A percentile compares a stretch with the other conserved stretches of the same genome.
Conservation (phyloP, 2,329 filamentous ascomycete genomes). For the Dactylellina drechsleri region DNA sequence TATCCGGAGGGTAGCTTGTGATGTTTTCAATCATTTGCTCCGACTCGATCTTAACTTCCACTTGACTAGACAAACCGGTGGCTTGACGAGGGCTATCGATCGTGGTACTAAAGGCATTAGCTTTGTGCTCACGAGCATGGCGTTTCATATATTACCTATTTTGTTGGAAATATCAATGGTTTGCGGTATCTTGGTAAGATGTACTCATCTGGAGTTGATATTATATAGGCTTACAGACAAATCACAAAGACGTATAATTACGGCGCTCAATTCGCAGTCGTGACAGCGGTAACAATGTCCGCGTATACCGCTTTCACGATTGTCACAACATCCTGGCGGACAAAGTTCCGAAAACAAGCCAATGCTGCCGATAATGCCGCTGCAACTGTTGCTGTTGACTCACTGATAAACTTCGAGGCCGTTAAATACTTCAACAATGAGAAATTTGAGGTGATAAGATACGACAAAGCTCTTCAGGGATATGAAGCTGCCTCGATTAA, state of each 20-base stretch:
- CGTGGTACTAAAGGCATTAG: conserved; percentile 98
- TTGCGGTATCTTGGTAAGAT: conserved; percentile 80
- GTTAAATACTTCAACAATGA: conserved; percentile 99
- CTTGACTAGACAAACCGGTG: conserved; percentile 91
- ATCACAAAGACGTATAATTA: conserved; percentile 82
- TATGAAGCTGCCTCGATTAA: conserved; percentile 98
- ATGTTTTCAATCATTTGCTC: conserved; percentile 90
- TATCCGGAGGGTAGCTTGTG: conserved; percentile 87
- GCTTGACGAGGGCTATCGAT: conserved; percentile 91
- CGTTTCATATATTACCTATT: conserved; percentile 95
- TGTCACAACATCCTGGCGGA: conserved; percentile 94
- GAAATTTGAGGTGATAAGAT: conserved; percentile 88
- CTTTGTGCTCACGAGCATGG: conserved; percentile 96
- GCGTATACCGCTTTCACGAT: conserved; percentile 98
- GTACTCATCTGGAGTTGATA: neutral
- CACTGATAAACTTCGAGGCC: conserved; percentile 97
- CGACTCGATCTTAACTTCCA: conserved; percentile 93
- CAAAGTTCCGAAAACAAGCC: conserved; percentile 92
- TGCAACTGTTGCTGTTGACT: conserved; percentile 94
- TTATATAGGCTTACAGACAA: conserved; percentile 37
- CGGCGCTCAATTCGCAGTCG: conserved; percentile 86
- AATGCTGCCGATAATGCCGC: conserved; percentile 97
- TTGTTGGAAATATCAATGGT: conserved; percentile 94
- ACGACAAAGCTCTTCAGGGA: conserved; percentile 83
- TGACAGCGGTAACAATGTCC: conserved; percentile 89